These are phyloP conservation scores for Pichia sp. DNA, from an alignment of 1,139 yeast species.

Conservation along the genomic window DNA sequence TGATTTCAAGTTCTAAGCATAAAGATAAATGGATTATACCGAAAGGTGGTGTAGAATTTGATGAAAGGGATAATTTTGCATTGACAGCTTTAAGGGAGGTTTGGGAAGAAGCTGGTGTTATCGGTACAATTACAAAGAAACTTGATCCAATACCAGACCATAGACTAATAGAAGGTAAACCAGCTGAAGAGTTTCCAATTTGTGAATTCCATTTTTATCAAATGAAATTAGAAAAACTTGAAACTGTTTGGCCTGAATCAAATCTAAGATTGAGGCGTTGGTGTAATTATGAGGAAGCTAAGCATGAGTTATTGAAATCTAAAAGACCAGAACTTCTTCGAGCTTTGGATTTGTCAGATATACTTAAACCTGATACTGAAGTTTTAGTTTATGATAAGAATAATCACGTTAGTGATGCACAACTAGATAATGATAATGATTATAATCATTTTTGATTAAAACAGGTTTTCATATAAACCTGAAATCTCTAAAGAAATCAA, in stretches of 20 bases:
- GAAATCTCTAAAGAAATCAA: constrained; percentile 4
- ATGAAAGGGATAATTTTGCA: constrained; percentile 49
- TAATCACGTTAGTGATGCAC: constrained; percentile 21
- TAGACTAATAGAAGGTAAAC: too few relatives aligned
- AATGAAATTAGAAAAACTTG: constrained; percentile 50
- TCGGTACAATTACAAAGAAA: constrained; percentile 47
- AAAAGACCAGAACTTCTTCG: constrained; percentile 63
- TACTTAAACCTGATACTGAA: constrained; percentile 31
- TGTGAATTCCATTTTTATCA: constrained; percentile 83
- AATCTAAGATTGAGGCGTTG: constrained; percentile 57
- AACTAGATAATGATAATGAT: constrained; percentile 26
- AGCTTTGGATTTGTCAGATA: constrained; percentile 53
- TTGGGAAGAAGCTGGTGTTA: constrained; percentile 97
- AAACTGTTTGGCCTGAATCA: constrained; percentile 69
- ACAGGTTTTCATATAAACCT: constrained; percentile 1
- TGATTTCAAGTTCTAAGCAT: constrained; percentile 68
- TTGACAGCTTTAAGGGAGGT: constrained; percentile 76
- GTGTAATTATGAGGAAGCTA: constrained; percentile 71
- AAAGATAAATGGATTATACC: constrained; percentile 79
- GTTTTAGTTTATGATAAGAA: constrained; percentile 20
- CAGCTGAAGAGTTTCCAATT: constrained; percentile 45
- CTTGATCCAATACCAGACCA: constrained; percentile 65
- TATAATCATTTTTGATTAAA: constrained; percentile 6
- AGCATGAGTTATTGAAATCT: constrained; percentile 49
- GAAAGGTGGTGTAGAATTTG: constrained; percentile 90